A percentile compares a stretch with the other conserved stretches of the same genome.
Conservation (phyloP, 495 filamentous ascomycete species). For the Lasiosphaeria ovina region DNA sequence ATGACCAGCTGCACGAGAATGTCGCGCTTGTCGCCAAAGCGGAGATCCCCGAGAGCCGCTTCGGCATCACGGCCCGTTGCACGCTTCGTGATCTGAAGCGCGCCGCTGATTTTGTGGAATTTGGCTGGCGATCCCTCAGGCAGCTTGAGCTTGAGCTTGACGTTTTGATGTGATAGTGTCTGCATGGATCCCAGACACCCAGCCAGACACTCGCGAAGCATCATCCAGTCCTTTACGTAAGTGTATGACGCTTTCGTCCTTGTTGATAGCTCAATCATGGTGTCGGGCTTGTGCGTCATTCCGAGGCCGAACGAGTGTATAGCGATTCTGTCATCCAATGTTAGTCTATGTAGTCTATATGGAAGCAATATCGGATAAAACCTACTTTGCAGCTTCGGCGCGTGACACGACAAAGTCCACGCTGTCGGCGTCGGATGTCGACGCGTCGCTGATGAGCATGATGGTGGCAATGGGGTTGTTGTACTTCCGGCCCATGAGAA, state of each 20-base stretch:
- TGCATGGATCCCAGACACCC: constrained; percentile 94
- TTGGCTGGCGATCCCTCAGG: constrained; percentile 97
- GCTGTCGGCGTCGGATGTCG: constrained; percentile 93
- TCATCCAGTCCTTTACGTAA: constrained; percentile 99
- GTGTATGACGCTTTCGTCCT: constrained; percentile 96
- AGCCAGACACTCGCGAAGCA: constrained; percentile 94
- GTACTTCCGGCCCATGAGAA: constrained; percentile 96
- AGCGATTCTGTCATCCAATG: constrained; percentile 60
- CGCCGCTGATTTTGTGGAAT: constrained; percentile 97
- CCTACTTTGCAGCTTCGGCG: constrained; percentile 95
- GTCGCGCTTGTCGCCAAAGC: constrained; percentile 97
- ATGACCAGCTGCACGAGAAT: constrained; percentile 95
- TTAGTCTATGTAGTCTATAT: constrained; percentile 12
- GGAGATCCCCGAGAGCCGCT: constrained; percentile 85
- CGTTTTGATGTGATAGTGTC: constrained; percentile 96
- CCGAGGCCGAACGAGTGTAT: constrained; percentile 97
- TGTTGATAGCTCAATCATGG: constrained; percentile 95
- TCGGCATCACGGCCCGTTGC: constrained; percentile 97
- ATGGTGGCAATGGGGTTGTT: constrained; percentile 96
- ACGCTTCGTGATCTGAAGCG: constrained; percentile 93
- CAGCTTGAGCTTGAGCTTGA: constrained; percentile 90
- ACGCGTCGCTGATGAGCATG: constrained; percentile 96
- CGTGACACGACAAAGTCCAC: constrained; percentile 98
- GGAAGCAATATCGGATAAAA: not conserved
- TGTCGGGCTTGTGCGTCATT: constrained; percentile 96